Evolutionary conservation across 345 rosid species (phyloP), one percentile per base, ranked within the genome.

Genomic region (Erysimum cheiranthoides): DNA sequence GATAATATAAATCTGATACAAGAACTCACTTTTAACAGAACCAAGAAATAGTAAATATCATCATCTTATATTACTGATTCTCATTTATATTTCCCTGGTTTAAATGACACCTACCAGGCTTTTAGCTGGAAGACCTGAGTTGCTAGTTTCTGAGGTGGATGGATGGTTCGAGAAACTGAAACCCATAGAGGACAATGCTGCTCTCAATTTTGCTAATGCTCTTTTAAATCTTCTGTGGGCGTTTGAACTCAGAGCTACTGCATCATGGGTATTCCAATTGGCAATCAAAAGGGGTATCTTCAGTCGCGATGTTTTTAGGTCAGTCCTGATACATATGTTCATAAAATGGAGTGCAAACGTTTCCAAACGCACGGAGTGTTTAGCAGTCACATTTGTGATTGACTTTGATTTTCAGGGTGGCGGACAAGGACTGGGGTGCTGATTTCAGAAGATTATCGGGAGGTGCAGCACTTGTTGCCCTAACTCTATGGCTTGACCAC

Each of bases 341-440:
- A 58, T 17, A 17, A 18, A 50, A 40, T 63, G 36, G 74, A 43
- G 42, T 53, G 76, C 71, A 64, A 13, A 49, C 16, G 18, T 3
- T 36, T 18, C 36, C 11, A 28, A 30, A 54, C 30, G 60, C 5
- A 28, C 35, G 5, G 32, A 36, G 69, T 50, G 54, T 39, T 60
- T 51, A 61, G 49, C 30, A 36, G 66, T 70, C 34, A 52, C 52
- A 25, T 43, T 47, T 45, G 2, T 63, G 50, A 36, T 32, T 72
- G 54, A 34, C 78, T 39, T 50, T 80, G 78, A 68, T 78, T 25
- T 65, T 61, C 90, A 94, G 98, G 83, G 93, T 94, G 68, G 92
- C 96, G 61, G 98, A 90, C 71, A 90, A 89, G 74, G 93, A 90
- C 57, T 92, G 98, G 98, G 95, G 97, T 40, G 96, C 98, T 68